These are phyloP conservation scores for Globisporangium yorkense DNA, from an alignment of 352 stramenopile species.

Conservation along the genomic window DNA sequence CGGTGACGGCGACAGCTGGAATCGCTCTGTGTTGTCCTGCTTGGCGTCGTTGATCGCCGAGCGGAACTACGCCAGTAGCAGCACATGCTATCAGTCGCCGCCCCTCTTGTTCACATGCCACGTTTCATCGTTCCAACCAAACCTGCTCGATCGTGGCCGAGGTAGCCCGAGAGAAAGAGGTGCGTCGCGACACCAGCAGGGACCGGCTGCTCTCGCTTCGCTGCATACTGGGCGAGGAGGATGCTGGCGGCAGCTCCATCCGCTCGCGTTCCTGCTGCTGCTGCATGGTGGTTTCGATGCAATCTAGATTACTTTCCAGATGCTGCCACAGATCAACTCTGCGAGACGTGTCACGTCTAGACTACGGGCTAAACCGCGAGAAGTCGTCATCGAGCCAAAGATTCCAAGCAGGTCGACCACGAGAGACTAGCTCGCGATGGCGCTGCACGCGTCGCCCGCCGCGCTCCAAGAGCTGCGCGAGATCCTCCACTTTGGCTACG, in stretches of 20 bases:
- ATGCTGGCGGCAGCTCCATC: too few relatives aligned
- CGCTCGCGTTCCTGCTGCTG: too few relatives aligned
- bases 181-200: conserved; percentile 17
- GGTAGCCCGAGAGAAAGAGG: conserved; percentile 27
- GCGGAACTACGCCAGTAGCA: conserved; percentile 5
- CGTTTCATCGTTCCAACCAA: not conserved
- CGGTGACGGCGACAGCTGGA: conserved; percentile 13
- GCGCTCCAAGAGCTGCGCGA: conserved; percentile 9
- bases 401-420: too few relatives aligned
- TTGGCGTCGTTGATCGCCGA: conserved; percentile 13
- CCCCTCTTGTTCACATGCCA: not conserved
- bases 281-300: too few relatives aligned
- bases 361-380: too few relatives aligned
- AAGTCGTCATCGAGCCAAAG: too few relatives aligned
- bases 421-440: not conserved
- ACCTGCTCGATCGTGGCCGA: conserved; percentile 26
- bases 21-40: not conserved
- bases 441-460: conserved; percentile 3
- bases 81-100: not conserved
- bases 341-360: too few relatives aligned
- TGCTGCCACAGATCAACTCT: too few relatives aligned
- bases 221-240: not conserved
- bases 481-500: conserved; percentile 8
- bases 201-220: conserved; percentile 3
- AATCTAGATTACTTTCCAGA: too few relatives aligned